phyloP scores from a whole-genome alignment of 2,329 filamentous ascomycete genomes.

The Lasiodiplodia hormozganensis region DNA sequence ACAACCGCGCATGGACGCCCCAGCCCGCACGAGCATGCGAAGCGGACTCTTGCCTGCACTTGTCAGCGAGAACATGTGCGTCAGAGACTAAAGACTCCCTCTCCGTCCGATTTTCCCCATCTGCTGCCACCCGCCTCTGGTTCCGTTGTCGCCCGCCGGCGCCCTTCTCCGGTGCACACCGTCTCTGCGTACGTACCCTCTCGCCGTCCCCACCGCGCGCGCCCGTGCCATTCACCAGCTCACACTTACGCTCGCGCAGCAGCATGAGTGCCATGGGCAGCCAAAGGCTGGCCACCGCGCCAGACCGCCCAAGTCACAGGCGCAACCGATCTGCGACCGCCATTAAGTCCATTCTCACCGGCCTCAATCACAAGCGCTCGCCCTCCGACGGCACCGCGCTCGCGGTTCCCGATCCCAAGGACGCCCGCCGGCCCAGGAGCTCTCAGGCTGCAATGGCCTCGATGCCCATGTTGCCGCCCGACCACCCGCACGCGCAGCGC shows the following conservation, averaged over 20 bases:
- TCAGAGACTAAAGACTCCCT: slow-evolving; percentile 1
- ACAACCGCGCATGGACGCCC: slow-evolving; percentile 20
- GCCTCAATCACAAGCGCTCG: slow-evolving; percentile 58
- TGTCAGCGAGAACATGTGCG: slow-evolving; percentile 21
- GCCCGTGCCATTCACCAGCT: slow-evolving; percentile 12
- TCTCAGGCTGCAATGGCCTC: slow-evolving; percentile 37
- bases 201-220: background rate
- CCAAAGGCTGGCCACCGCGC: slow-evolving; percentile 23
- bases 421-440: slow-evolving; percentile 32
- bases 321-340: slow-evolving; percentile 55
- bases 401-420: slow-evolving; percentile 19
- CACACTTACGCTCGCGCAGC: slow-evolving; percentile 2
- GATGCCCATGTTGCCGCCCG: slow-evolving; percentile 54
- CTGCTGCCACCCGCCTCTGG: slow-evolving; percentile 20
- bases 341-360: slow-evolving; percentile 61
- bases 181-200: slow-evolving; percentile 7
- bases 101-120: slow-evolving; percentile 7
- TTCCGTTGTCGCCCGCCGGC: slow-evolving; percentile 12
- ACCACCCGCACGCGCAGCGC: slow-evolving; percentile 54
- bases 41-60: slow-evolving; percentile 19
- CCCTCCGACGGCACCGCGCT: slow-evolving; percentile 49
- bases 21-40: slow-evolving; percentile 23
- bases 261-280: slow-evolving; percentile 22
- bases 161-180: slow-evolving; percentile 17
- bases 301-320: slow-evolving; percentile 37